Percentiles rank a stretch among this genome's conserved stretches.
Conservation (phyloP, 371 early-diverging fungal species). For the Coemansia sp. region DNA sequence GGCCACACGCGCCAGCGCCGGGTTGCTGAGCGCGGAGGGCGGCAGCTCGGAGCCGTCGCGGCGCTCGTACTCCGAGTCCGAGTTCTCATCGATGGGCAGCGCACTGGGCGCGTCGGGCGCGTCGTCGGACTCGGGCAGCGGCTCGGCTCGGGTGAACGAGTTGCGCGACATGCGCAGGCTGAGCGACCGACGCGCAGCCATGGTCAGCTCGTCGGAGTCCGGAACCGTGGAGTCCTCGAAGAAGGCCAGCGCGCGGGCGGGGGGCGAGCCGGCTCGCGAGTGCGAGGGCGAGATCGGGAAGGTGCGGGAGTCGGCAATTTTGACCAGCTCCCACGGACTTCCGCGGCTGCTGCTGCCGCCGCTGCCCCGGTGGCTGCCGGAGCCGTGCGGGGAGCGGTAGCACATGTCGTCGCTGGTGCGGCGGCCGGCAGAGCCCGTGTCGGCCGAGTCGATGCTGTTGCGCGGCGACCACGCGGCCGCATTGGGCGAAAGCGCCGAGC, state of each 20-base stretch:
- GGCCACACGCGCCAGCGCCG: slow-evolving; percentile 13
- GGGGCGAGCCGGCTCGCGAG: slow-evolving; percentile 26
- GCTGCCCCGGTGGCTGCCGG: slow-evolving; percentile 1
- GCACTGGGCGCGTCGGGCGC: not conserved
- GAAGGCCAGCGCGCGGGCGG: slow-evolving; percentile 17
- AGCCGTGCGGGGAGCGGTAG: slow-evolving; percentile 17
- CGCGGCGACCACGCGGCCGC: slow-evolving; percentile 28
- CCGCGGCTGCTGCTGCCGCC: slow-evolving; percentile 9
- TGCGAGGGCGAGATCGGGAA: slow-evolving; percentile 30
- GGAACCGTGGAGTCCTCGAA: slow-evolving; percentile 44
- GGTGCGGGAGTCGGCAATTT: slow-evolving; percentile 18
- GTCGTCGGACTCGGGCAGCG: slow-evolving; percentile 43
- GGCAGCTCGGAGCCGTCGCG: not conserved
- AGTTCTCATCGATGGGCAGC: not conserved
- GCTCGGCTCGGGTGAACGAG: slow-evolving; percentile 40
- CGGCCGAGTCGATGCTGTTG: slow-evolving; percentile 21
- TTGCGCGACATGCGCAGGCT: slow-evolving; percentile 45
- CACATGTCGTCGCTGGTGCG: slow-evolving; percentile 24
- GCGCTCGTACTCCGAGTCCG: not conserved
- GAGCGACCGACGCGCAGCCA: slow-evolving; percentile 39
- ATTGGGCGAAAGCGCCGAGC: not conserved
- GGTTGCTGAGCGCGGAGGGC: not conserved
- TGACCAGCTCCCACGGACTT: slow-evolving; percentile 43
- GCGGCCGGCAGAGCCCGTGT: slow-evolving; percentile 12
- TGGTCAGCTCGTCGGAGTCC: slow-evolving; percentile 39